Percentiles rank a stretch among this genome's conserved stretches.
Conservation (phyloP, 176 grass and related monocot genomes). For the Rhynchospora tenuis region DNA sequence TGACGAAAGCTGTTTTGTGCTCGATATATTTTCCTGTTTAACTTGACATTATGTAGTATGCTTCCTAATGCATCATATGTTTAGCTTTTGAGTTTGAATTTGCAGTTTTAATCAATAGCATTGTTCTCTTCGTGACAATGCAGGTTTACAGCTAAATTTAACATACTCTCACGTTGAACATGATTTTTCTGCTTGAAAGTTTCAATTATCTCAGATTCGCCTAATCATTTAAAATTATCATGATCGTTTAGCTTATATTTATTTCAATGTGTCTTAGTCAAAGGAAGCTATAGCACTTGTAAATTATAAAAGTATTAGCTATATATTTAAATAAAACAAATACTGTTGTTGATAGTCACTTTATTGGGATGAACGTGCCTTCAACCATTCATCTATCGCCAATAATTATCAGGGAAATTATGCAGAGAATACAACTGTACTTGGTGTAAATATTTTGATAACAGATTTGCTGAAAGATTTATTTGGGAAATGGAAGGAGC, state of each 20-base stretch:
- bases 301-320: background rate
- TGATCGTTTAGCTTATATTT: background rate
- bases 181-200: background rate
- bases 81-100: background rate
- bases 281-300: background rate
- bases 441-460: background rate
- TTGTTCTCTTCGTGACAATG: background rate
- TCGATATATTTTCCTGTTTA: background rate
- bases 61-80: background rate
- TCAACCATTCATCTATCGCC: background rate
- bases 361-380: background rate
- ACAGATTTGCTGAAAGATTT: background rate
- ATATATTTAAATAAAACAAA: background rate
- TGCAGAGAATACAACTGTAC: background rate
- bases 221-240: background rate
- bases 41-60: background rate
- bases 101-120: background rate
- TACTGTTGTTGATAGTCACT: background rate
- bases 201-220: background rate
- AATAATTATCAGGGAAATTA: background rate
- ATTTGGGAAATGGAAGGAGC: background rate
- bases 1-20: background rate
- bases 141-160: background rate
- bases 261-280: background rate
- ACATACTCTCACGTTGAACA: background rate